Evolutionary conservation across 768 basidiomycete genomes (phyloP).

Genomic region (Mycena amicta): DNA sequence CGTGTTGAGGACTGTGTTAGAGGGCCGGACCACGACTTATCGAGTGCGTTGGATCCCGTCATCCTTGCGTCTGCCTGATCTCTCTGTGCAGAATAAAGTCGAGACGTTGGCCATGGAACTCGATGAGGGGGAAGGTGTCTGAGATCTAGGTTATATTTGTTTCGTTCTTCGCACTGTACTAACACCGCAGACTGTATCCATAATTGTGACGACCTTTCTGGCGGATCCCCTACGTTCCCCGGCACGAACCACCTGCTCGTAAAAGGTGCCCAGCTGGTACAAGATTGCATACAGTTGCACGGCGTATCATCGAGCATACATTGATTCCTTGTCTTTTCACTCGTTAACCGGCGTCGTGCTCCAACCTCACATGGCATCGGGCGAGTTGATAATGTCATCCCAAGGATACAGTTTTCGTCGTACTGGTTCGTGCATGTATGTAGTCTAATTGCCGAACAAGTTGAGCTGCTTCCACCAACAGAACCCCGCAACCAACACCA

Average conservation of each 20-base stretch:
- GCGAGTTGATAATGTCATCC: no score
- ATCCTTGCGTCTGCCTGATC: conserved; percentile 9
- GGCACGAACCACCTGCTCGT: no score
- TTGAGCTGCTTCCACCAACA: conserved; percentile 66
- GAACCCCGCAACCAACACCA: conserved; percentile 56
- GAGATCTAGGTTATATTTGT: conserved; percentile 6
- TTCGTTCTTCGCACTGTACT: conserved; percentile 18
- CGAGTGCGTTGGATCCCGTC: conserved; percentile 46
- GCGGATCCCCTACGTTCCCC: conserved; percentile 2
- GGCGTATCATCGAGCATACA: conserved; percentile 85
- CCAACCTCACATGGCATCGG: no score
- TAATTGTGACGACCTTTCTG: conserved; percentile 1
- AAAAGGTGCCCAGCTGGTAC: conserved; percentile 74
- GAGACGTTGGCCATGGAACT: conserved; percentile 62
- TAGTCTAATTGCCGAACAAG: conserved; percentile 34
- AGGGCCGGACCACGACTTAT: conserved; percentile 66
- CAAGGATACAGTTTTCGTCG: no score
- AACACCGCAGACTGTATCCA: conserved; percentile 21
- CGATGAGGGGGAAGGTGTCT: conserved; percentile 60
- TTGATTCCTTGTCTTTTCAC: conserved; percentile 25
- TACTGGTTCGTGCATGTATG: no score
- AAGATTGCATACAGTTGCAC: conserved; percentile 55
- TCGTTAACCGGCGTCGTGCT: conserved; percentile 8
- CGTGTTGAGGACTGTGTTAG: conserved; percentile 62
- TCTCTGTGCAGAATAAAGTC: conserved; percentile 54